phyloP scores from a whole-genome alignment of 2,329 filamentous ascomycete genomes.

The Aspergillus neoniger region DNA sequence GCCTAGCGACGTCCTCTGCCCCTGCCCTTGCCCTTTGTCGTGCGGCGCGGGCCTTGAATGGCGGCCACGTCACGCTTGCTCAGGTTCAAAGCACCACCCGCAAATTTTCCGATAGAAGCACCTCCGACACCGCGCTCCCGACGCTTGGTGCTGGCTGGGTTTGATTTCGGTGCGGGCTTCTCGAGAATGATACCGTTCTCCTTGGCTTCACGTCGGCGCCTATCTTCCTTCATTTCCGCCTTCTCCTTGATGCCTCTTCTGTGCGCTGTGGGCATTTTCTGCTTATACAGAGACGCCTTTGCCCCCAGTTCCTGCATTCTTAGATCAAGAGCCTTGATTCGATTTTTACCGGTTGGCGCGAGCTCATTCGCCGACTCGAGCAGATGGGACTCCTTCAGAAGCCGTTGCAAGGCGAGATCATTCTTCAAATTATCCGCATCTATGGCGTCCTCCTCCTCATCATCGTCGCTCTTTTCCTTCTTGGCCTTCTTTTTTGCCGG shows the following conservation, averaged over 20 bases:
- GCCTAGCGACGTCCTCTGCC: slow-evolving; percentile 31
- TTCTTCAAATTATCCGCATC: slow-evolving; percentile 75
- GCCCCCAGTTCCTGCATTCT: slow-evolving; percentile 79
- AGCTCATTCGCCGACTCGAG: slow-evolving; percentile 62
- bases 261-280: slow-evolving; percentile 85
- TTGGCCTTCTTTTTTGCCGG: slow-evolving; percentile 19
- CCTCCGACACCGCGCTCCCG: slow-evolving; percentile 68
- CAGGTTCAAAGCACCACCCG: slow-evolving; percentile 74
- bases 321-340: slow-evolving; percentile 80
- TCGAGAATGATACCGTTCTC: slow-evolving; percentile 93
- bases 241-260: slow-evolving; percentile 81
- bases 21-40: slow-evolving; percentile 19
- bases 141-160: slow-evolving; percentile 41
- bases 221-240: slow-evolving; percentile 64
- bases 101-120: slow-evolving; percentile 78
- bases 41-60: slow-evolving; percentile 48
- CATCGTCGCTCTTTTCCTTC: slow-evolving; percentile 40
- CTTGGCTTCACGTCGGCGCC: slow-evolving; percentile 73
- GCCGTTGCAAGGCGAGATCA: slow-evolving; percentile 85
- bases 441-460: slow-evolving; percentile 62
- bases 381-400: slow-evolving; percentile 89
- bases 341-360: slow-evolving; percentile 67
- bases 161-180: slow-evolving; percentile 44
- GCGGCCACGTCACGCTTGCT: slow-evolving; percentile 74
- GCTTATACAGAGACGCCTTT: slow-evolving; percentile 71